Evolutionary conservation across 2,329 filamentous ascomycete species (phyloP).

Genomic region (Trichoderma sp.): DNA sequence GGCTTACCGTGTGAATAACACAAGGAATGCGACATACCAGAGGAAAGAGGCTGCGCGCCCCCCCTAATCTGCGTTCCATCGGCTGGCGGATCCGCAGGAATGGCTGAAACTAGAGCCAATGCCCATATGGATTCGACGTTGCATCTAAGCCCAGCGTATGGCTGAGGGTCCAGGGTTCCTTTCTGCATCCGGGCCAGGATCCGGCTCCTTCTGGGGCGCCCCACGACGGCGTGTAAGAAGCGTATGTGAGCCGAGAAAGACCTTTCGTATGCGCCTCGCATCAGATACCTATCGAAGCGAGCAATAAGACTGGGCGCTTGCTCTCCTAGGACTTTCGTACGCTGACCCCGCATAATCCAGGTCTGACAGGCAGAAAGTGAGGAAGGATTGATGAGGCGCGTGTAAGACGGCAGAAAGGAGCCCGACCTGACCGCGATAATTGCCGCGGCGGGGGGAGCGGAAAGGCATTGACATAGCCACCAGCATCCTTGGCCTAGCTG

Average conservation of each 20-base stretch:
- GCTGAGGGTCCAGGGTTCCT: background rate
- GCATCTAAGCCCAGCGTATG: background rate
- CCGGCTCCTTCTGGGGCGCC: background rate
- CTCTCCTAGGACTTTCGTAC: background rate
- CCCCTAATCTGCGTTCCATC: background rate
- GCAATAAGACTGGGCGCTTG: background rate
- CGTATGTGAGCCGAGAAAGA: background rate
- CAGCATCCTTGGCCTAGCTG: too few relatives aligned
- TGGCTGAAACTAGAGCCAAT: background rate
- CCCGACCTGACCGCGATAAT: background rate
- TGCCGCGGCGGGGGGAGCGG: too few relatives aligned
- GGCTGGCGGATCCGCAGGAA: background rate
- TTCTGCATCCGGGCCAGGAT: background rate
- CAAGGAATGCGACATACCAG: background rate
- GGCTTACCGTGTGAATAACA: background rate
- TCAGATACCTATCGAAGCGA: background rate
- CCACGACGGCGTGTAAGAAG: background rate
- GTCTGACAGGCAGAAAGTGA: background rate
- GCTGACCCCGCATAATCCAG: background rate
- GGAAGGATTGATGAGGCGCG: background rate
- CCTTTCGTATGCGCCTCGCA: background rate
- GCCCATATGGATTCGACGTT: background rate
- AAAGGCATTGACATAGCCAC: too few relatives aligned
- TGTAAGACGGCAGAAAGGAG: constrained; percentile 2
- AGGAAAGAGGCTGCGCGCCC: background rate